Evolutionary conservation across 1,139 yeast genomes (phyloP).

Genomic region (Saccharomycopsis crataegensis): DNA sequence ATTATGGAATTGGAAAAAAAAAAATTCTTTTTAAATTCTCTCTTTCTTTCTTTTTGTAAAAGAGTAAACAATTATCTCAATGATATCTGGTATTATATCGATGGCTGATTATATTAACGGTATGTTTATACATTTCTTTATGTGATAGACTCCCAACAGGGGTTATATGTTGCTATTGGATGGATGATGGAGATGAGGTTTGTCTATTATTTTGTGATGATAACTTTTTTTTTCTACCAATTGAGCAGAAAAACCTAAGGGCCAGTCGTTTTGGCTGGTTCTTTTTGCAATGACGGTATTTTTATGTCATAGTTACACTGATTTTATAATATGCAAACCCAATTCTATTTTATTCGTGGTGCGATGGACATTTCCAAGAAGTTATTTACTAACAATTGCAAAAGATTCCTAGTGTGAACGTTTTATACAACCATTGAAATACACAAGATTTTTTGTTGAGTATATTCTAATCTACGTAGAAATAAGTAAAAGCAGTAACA

Average conservation of each 20-base stretch:
- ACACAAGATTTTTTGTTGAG: no score
- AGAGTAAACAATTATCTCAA: background rate
- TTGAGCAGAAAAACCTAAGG: background rate
- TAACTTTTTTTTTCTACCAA: background rate
- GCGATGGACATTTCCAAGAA: no score
- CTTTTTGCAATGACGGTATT: constrained; percentile 1
- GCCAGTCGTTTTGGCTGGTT: background rate
- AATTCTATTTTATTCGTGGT: no score
- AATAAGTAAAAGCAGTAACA: no score
- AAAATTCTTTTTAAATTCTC: background rate
- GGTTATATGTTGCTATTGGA: background rate
- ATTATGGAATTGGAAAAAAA: background rate
- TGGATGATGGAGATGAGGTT: no score
- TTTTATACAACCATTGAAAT: no score
- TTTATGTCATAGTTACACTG: constrained; percentile 3
- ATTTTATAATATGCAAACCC: background rate
- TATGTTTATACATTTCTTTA: background rate
- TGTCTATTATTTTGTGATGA: background rate
- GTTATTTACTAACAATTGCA: no score
- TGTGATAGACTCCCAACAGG: background rate
- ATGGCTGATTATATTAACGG: background rate
- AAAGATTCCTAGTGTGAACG: no score
- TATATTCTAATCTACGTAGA: no score
- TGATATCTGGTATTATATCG: background rate
- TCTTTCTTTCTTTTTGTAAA: background rate